phyloP scores from a whole-genome alignment of 805 yeast species.

The Candida nanaspora region DNA sequence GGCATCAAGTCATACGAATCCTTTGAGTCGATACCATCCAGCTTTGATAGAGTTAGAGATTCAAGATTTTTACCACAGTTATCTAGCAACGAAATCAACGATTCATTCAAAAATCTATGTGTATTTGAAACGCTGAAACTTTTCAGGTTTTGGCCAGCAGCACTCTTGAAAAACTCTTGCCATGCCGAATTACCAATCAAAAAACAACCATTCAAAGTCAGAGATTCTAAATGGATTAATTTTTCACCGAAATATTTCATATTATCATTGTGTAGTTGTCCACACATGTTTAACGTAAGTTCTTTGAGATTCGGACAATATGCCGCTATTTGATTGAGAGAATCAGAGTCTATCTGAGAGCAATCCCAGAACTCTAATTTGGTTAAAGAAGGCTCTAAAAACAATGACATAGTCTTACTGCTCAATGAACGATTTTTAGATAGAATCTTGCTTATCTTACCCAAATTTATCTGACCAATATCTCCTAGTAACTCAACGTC shows the following conservation, averaged over 20 bases:
- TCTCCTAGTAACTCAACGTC: constrained; percentile 82
- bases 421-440: constrained; percentile 77
- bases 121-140: constrained; percentile 69
- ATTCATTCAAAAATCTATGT: constrained; percentile 68
- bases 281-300: constrained; percentile 83
- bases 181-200: constrained; percentile 70
- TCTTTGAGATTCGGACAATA: constrained; percentile 67
- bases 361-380: constrained; percentile 86
- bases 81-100: constrained; percentile 54
- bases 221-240: constrained; percentile 42
- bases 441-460: constrained; percentile 66
- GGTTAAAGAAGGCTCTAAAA: constrained; percentile 53
- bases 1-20: constrained; percentile 59
- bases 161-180: constrained; percentile 60
- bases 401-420: constrained; percentile 64
- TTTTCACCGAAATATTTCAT: constrained; percentile 56
- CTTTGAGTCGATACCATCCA: constrained; percentile 63
- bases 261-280: constrained; percentile 77
- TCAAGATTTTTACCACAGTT: constrained; percentile 51
- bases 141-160: constrained; percentile 44
- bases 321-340: constrained; percentile 64
- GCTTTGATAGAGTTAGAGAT: constrained; percentile 53
- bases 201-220: constrained; percentile 86
- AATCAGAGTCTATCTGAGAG: constrained; percentile 61
- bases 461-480: constrained; percentile 66